These are phyloP conservation scores for Bolboschoenus planiculmis DNA, from an alignment of 176 grass and related monocot genomes.

Conservation along the genomic window DNA sequence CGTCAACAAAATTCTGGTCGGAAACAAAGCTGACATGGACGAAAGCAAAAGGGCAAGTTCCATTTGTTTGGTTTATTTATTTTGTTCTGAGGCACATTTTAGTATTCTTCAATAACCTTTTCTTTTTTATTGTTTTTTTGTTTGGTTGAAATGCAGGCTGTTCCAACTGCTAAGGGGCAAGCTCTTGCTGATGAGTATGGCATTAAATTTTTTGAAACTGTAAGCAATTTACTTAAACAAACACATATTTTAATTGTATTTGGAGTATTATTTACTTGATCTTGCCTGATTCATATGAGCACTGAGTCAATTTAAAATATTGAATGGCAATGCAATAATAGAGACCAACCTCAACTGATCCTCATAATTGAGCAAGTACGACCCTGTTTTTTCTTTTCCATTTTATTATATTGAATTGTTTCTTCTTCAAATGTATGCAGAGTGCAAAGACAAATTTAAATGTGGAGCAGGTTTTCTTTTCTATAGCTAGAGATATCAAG, in stretches of 20 bases:
- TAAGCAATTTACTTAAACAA: conserved; percentile 33
- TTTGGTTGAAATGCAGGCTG: conserved; percentile 50
- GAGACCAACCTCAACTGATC: not conserved
- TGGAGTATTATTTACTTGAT: not conserved
- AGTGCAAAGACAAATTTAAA: conserved; percentile 96
- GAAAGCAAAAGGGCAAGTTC: conserved; percentile 82
- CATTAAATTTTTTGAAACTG: conserved; percentile 98
- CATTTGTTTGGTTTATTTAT: conserved; percentile 3
- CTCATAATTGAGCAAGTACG: not conserved
- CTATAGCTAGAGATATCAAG: conserved; percentile 87
- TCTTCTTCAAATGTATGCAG: conserved; percentile 23
- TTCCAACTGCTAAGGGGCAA: conserved; percentile 91
- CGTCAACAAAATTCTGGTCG: conserved; percentile 93
- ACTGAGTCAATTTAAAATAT: not conserved
- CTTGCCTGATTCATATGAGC: not conserved
- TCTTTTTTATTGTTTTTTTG: conserved; percentile 6
- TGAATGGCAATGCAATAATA: not conserved
- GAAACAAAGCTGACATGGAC: conserved; percentile 98
- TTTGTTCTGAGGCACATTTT: not conserved
- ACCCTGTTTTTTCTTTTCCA: not conserved
- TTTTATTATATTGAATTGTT: not conserved
- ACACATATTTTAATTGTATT: not conserved
- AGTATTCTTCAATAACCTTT: not conserved
- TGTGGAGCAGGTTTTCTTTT: conserved; percentile 96
- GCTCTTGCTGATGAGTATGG: conserved; percentile 93